These are phyloP conservation scores for Trapa bicornis DNA, from an alignment of 345 rosid genomes.

Conservation along the genomic window DNA sequence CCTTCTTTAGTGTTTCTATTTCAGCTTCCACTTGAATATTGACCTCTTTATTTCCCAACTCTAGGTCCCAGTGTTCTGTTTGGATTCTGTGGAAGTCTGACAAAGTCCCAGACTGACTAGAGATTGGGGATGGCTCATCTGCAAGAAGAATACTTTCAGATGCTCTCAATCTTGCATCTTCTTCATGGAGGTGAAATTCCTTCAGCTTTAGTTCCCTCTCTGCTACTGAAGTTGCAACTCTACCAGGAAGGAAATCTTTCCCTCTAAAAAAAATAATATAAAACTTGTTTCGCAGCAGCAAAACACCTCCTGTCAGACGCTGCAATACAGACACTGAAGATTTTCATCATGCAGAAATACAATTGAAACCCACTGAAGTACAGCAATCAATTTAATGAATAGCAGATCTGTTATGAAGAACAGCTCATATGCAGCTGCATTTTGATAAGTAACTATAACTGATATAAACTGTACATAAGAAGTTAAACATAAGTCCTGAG, in stretches of 20 bases:
- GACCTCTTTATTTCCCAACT: constrained; percentile 22
- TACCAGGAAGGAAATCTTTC: constrained; percentile 59
- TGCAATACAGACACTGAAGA: constrained; percentile 15
- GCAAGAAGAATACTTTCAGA: constrained; percentile 24
- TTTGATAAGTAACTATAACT: neutral
- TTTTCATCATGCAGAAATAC: neutral
- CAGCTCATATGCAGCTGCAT: neutral
- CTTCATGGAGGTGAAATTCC: constrained; percentile 49
- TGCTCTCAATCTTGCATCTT: constrained; percentile 41
- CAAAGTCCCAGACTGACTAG: constrained; percentile 48
- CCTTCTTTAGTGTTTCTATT: constrained; percentile 35
- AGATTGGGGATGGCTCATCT: constrained; percentile 22
- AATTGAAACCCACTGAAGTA: neutral
- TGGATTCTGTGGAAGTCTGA: constrained; percentile 51
- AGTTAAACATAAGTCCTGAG: neutral
- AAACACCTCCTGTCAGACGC: constrained; percentile 71
- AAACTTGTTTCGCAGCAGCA: constrained; percentile 63
- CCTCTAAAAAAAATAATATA: constrained; percentile 69
- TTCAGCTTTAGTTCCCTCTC: constrained; percentile 56
- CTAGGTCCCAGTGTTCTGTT: constrained; percentile 24
- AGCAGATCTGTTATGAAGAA: neutral
- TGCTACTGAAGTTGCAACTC: constrained; percentile 35
- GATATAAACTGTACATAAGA: neutral
- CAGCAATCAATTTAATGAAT: neutral
- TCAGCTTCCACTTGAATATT: constrained; percentile 39